Conservation (phyloP, 106 monocot genomes). For the Dioscorea dumetorum region DNA sequence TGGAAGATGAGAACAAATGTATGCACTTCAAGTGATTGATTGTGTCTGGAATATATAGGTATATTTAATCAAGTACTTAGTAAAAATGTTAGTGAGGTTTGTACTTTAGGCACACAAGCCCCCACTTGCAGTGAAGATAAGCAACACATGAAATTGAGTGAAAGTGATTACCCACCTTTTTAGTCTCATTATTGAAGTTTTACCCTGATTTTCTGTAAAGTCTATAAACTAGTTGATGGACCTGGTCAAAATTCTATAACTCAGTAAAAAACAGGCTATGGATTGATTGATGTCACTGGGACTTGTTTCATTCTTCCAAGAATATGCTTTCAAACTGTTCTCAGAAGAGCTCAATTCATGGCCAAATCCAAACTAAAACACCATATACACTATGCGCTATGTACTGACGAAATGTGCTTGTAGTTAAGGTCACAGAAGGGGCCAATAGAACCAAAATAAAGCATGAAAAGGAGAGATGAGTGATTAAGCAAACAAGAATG, state of each 20-base stretch:
- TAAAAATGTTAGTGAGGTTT: neutral
- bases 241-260: no score
- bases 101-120: neutral
- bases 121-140: neutral
- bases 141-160: neutral
- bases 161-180: neutral
- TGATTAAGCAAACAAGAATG: constrained; percentile 8
- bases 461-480: neutral
- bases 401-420: no score
- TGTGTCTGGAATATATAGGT: no score
- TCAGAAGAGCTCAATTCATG: neutral
- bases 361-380: neutral
- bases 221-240: no score
- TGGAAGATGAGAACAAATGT: no score
- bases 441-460: neutral
- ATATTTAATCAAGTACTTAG: no score
- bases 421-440: neutral
- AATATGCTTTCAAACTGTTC: neutral
- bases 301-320: neutral
- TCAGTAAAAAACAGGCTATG: no score
- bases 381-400: neutral
- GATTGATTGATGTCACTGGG: neutral
- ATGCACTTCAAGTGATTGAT: no score
- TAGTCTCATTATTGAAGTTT: no score
- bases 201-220: no score